Base-by-base conservation (phyloP, 345 rosid species). In the Angophora floribunda region DNA sequence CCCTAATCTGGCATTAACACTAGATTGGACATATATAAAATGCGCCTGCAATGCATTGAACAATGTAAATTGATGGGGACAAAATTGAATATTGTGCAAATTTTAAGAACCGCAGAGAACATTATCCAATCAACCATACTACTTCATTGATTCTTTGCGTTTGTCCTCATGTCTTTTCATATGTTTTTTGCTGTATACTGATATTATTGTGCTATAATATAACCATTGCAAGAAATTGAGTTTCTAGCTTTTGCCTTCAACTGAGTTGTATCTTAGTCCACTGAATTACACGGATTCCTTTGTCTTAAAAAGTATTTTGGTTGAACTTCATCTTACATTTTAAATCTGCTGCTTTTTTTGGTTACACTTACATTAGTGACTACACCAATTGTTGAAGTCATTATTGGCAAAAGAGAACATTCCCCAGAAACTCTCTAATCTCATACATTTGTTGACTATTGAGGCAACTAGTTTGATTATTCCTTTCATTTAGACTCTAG, bases 401-500 rank as follows among this genome's bases (percentile, higher is more conserved):
- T 41, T 41, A 41, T 36, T 10, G 28, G 84, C 49, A 75, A 41
- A 75, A 41, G 82, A 75, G 82, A 75, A 12, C 28, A 19, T 45
- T n/a, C 9, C 9, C 75, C 75, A 44, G 28, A 75, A 75, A 75
- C 28, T 75, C 28, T 41, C 49, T 75, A 36, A 75, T 86, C 51
- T 30, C 85, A n/a, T 86, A 63, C 30, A n/a, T 79, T 86, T 80
- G 57, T n/a, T 53, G 89, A 67, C 49, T 86, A 86, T 21, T 41
- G 84, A 75, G 84, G 84, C 84, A 75, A 75, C 47, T 86, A 86
- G 7, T 90, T 90, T n/a, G 22, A 59, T 84, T 88, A 59, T 28
- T 85, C 84, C 79, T 86, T 78, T 86, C 87, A 70, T 89, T 52
- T 87, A 95, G 96, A 95, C 67, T 85, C 86, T 85, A 93, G 93